Evolutionary conservation across 176 grass and related monocot species (phyloP), one percentile per base, ranked within the genome.

Genomic region (Pontederia crassipes): DNA sequence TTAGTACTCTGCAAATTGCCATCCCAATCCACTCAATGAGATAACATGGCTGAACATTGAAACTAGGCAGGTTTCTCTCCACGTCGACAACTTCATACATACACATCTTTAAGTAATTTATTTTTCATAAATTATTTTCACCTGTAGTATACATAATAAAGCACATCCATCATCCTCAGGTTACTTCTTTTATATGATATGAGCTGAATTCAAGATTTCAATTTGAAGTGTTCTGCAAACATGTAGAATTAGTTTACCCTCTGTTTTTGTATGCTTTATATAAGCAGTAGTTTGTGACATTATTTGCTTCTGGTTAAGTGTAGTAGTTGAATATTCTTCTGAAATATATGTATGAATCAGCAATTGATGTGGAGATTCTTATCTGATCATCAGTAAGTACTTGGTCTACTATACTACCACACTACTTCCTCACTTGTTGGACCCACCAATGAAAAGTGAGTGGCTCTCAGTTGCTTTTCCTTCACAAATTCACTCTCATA

Each of bases 1-100:
- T 1, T 8, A n/a, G 6, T 3, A 46, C 14, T 12, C 15, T 55
- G 11, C 54, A 16, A 18, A 55, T 54, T 46, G 12, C 14, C 8
- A 48, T 46, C 17, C 48, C n/a, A 57, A 24, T 71, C 48, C 13
- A 62, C 15, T 40, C 32, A 40, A 40, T 2, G 4, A 40, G 32
- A 40, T 8, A 46, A 48, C 15, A 15, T 12, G 20, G 8, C 17
- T n/a, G 49, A 14, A 28, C 17, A 7, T n/a, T 63, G 20, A 28
- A 40, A 45, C 45, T 70, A 68, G 85, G 77, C 57, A 50, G 16
- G 24, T 49, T 26, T 69, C 61, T 15, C 52, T 78, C 77, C 81
- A 89, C 80, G 85, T 83, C 77, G 46, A 50, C 60, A 72, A 0
- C 68, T 53, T 53, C 57, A 40, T 7, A 40, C 32, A 40, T 7